These are phyloP conservation scores for Scalesia atractyloides DNA, from an alignment of 129 eudicot species.

Conservation along the genomic window DNA sequence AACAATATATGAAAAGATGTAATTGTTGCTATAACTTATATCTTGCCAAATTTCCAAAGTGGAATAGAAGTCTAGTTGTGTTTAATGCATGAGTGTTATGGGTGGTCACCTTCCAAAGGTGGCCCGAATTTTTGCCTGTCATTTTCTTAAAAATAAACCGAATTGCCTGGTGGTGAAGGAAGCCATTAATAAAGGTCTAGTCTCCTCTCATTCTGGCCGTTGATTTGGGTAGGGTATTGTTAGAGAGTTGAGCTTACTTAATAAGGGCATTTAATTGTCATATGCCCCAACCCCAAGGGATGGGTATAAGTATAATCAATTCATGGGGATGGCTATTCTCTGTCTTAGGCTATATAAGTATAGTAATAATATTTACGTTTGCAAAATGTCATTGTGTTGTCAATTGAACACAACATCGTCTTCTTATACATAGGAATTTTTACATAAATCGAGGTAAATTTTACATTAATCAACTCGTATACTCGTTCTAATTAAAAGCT, in stretches of 20 bases:
- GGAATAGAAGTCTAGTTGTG: not conserved
- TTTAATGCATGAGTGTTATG: conserved; percentile 29
- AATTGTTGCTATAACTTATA: not conserved
- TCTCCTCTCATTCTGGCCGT: conserved; percentile 15
- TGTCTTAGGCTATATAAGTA: no score
- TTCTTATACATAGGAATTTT: no score
- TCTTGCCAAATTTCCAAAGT: not conserved
- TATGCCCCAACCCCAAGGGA: conserved; percentile 26
- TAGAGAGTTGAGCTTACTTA: no score
- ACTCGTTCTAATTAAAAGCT: no score
- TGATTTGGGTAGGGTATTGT: conserved; percentile 21
- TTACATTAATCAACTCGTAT: no score
- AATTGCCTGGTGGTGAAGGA: conserved; percentile 34
- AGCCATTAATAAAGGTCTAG: not conserved
- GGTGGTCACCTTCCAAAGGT: conserved; percentile 26
- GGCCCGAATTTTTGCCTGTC: not conserved
- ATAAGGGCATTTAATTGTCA: no score
- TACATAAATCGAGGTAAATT: no score
- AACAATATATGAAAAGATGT: not conserved
- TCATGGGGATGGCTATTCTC: no score
- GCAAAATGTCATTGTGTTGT: no score
- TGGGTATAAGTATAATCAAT: not conserved
- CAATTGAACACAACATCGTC: no score
- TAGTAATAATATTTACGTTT: no score
- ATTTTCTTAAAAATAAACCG: conserved; percentile 18